Percentiles rank a stretch among this genome's conserved stretches.
Conservation (phyloP, 495 filamentous ascomycete species). For the Saxophila tyrrhenica region DNA sequence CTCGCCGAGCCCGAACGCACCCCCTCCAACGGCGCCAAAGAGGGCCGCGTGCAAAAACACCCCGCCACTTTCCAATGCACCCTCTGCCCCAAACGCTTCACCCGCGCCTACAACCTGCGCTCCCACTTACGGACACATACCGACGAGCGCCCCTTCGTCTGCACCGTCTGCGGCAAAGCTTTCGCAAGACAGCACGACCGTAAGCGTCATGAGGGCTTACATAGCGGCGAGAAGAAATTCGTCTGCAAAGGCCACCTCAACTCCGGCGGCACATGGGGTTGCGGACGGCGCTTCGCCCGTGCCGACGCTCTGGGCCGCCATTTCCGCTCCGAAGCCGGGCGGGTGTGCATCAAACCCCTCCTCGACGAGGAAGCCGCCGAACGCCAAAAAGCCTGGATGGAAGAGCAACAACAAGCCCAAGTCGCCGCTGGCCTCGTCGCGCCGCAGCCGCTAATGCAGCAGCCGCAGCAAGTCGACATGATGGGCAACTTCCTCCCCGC, state of each 20-base stretch:
- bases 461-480: slow-evolving; percentile 12
- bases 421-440: slow-evolving; percentile 22
- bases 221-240: slow-evolving; percentile 56
- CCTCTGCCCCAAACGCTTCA: slow-evolving; percentile 39
- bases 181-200: slow-evolving; percentile 36
- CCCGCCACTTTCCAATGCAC: slow-evolving; percentile 44
- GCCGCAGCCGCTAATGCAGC: slow-evolving; percentile 14
- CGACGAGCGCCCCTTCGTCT: slow-evolving; percentile 37
- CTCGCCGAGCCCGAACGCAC: slow-evolving; percentile 77
- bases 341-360: slow-evolving; percentile 90
- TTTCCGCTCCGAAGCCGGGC: slow-evolving; percentile 88
- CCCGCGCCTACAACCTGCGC: slow-evolving; percentile 39
- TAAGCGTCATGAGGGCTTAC: slow-evolving; percentile 34
- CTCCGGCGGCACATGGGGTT: slow-evolving; percentile 76
- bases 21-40: slow-evolving; percentile 33
- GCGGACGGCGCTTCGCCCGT: slow-evolving; percentile 83
- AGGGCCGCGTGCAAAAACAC: slow-evolving; percentile 73
- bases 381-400: slow-evolving; percentile 52
- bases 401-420: slow-evolving; percentile 49
- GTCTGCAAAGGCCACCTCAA: slow-evolving; percentile 87
- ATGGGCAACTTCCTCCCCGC: slow-evolving; percentile 48
- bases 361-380: slow-evolving; percentile 72
- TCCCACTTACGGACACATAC: slow-evolving; percentile 36
- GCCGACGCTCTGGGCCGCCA: slow-evolving; percentile 94
- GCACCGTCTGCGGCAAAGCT: slow-evolving; percentile 83